phyloP scores from a whole-genome alignment of 129 eudicot species.

The Saussurea involucrata region DNA sequence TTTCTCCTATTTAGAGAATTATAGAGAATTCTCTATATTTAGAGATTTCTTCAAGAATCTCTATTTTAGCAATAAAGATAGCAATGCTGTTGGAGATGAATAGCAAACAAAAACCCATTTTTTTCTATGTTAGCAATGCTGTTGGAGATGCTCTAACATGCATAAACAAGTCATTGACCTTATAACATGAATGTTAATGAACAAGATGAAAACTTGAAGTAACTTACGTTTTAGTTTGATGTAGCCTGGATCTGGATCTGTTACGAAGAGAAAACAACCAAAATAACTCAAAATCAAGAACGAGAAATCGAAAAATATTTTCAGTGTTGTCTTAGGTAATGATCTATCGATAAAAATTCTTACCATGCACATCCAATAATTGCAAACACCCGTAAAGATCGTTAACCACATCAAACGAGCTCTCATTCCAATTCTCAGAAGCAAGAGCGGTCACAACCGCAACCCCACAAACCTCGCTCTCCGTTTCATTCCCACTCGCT shows the following conservation, averaged over 20 bases:
- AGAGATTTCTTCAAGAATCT: too few species aligned
- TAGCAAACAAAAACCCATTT: too few species aligned
- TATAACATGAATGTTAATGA: background rate
- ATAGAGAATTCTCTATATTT: too few species aligned
- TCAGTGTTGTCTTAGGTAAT: background rate
- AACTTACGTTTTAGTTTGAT: constrained; percentile 65
- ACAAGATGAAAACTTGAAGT: background rate
- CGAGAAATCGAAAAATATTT: background rate
- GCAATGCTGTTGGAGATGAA: too few species aligned
- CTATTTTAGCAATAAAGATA: too few species aligned
- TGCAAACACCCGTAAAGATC: constrained; percentile 42
- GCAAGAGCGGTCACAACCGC: constrained; percentile 47
- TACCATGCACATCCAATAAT: constrained; percentile 37
- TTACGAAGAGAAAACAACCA: background rate
- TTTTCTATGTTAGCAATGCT: too few species aligned
- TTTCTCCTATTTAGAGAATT: too few species aligned
- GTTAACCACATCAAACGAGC: constrained; percentile 14
- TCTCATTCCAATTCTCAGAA: constrained; percentile 30
- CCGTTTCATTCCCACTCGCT: constrained; percentile 22
- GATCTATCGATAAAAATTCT: background rate
- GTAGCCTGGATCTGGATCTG: constrained; percentile 63
- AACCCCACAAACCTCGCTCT: constrained; percentile 46
- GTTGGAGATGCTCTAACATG: too few species aligned
- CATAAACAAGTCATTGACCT: background rate
- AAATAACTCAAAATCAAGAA: background rate